Percentiles rank a stretch among this genome's conserved stretches.
Conservation (phyloP, 306 rosid species). For the Cyamopsis tetragonoloba region DNA sequence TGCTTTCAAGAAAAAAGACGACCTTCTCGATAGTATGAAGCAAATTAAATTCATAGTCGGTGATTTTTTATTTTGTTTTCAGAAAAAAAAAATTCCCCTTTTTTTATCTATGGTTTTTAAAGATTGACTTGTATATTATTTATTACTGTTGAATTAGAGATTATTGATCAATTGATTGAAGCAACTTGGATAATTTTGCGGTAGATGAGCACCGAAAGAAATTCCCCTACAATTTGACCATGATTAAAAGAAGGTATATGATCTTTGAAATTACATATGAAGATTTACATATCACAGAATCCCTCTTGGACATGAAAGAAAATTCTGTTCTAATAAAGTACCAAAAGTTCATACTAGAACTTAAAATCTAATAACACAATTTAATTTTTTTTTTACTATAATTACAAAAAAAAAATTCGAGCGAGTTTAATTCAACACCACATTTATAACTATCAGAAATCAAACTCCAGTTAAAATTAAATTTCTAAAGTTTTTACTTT, state of each 20-base stretch:
- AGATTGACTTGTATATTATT: no score
- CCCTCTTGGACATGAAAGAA: background rate
- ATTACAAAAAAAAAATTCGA: no score
- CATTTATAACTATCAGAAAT: no score
- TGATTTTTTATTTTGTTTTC: background rate
- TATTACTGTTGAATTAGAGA: no score
- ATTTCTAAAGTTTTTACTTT: no score
- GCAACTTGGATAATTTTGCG: background rate
- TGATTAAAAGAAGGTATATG: background rate
- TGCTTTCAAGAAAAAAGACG: constrained; percentile 10
- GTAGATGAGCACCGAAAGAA: background rate
- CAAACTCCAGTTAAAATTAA: no score
- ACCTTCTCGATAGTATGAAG: background rate
- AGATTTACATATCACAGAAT: background rate
- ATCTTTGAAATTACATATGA: background rate
- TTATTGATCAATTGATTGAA: background rate
- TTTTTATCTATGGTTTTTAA: no score
- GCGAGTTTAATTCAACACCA: no score
- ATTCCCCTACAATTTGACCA: background rate
- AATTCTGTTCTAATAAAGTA: background rate
- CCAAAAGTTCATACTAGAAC: background rate
- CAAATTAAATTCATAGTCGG: constrained; percentile 16
- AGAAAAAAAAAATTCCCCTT: no score
- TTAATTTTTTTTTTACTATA: no score
- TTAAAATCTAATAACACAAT: no score